Conservation (phyloP, 2,329 filamentous ascomycete species). For the Dothistroma septosporum region DNA sequence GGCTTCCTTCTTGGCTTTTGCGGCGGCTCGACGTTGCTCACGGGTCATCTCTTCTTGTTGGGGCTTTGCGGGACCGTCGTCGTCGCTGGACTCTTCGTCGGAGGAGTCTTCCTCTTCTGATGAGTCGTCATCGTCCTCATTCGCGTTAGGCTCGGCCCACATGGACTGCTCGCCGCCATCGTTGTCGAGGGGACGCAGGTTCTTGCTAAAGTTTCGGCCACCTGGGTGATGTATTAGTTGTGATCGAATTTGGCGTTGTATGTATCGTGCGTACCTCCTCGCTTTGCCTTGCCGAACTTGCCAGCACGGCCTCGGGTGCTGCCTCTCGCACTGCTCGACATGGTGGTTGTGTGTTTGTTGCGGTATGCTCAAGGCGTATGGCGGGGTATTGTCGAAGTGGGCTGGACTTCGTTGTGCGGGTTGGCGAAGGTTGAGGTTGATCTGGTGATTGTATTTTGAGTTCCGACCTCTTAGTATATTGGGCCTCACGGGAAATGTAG, state of each 20-base stretch:
- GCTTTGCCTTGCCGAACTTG: constrained; percentile 90
- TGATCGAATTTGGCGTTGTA: background rate
- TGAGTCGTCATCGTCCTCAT: constrained; percentile 52
- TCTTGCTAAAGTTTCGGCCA: constrained; percentile 90
- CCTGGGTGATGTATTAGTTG: constrained; percentile 50
- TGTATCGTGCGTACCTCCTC: constrained; percentile 66
- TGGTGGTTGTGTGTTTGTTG: constrained; percentile 38
- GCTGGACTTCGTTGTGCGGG: constrained; percentile 1
- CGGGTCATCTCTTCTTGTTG: constrained; percentile 62
- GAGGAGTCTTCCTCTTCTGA: constrained; percentile 46
- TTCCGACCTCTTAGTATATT: constrained; percentile 1
- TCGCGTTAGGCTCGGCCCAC: constrained; percentile 61
- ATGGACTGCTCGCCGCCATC: constrained; percentile 87
- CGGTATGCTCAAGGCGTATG: constrained; percentile 6
- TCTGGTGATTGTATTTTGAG: background rate
- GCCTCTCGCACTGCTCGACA: constrained; percentile 39
- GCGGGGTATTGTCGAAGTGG: background rate
- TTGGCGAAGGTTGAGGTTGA: background rate
- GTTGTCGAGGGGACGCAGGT: constrained; percentile 80
- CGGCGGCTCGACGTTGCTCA: constrained; percentile 80
- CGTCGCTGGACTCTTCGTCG: constrained; percentile 42
- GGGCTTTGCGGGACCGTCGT: constrained; percentile 35
- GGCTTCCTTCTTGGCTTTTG: constrained; percentile 87
- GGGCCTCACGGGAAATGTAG: background rate
- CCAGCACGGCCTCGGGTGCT: constrained; percentile 70